A percentile compares a stretch with the other conserved stretches of the same genome.
These are phyloP conservation scores for Volutella citrinella DNA, from an alignment of 2,329 filamentous ascomycete species.

Conservation along the genomic window DNA sequence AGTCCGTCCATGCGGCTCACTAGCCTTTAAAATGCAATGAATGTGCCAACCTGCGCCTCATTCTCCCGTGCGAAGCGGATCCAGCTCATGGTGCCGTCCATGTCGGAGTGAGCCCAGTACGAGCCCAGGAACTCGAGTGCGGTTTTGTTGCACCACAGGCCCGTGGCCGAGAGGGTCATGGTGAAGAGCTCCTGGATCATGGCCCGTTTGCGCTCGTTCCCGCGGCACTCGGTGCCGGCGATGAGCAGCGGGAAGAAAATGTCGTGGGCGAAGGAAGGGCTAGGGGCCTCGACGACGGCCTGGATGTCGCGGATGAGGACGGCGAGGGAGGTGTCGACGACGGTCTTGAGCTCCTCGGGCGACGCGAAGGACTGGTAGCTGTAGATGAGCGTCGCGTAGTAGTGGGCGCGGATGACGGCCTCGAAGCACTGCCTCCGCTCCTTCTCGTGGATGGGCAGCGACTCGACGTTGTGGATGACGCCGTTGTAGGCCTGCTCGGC, in stretches of 20 bases:
- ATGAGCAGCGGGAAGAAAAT: conserved; percentile 7
- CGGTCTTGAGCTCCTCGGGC: neutral
- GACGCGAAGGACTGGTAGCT: conserved; percentile 16
- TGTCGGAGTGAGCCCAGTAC: neutral
- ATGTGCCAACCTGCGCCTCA: conserved; percentile 3
- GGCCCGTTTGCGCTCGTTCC: neutral
- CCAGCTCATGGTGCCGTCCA: neutral
- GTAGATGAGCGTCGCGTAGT: conserved; percentile 17
- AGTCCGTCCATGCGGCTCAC: no score
- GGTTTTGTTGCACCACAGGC: conserved; percentile 9
- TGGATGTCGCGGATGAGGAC: conserved; percentile 4
- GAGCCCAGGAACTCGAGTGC: conserved; percentile 6
- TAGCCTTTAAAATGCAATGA: conserved; percentile 8
- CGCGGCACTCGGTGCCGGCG: conserved; percentile 7
- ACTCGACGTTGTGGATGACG: neutral
- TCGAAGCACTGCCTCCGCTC: conserved; percentile 11
- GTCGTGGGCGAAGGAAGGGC: conserved; percentile 5
- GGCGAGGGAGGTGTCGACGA: neutral
- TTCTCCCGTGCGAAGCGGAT: conserved; percentile 8
- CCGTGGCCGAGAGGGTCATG: conserved; percentile 3
- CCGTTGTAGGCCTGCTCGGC: neutral
- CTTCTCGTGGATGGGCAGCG: neutral
- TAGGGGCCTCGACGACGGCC: neutral
- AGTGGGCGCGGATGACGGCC: conserved; percentile 13
- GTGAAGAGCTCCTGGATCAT: conserved; percentile 4